Base-by-base conservation (phyloP, 1,284 basidiomycete species). In the Mycena citricolor region DNA sequence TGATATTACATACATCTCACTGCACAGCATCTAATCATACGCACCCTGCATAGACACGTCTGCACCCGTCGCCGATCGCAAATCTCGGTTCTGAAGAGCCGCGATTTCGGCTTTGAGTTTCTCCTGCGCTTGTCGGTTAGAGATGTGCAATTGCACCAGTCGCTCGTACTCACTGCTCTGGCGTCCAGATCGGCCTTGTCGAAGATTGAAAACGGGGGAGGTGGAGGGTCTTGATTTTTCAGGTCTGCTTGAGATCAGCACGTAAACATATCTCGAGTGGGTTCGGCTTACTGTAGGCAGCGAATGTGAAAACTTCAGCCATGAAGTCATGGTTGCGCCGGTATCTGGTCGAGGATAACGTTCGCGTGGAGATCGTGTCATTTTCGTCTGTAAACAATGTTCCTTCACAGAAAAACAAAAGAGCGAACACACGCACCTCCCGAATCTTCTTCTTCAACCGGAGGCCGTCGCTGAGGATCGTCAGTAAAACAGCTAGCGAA, bases 301-400 rank as follows among this genome's bases (percentile, higher is more conserved):
- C 85, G 50, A 75, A 71, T 56, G 70, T 73, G 61, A 90, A 90
- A 1, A 90, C 81, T 35, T 86, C 83, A 56, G 84, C 83, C 84
- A 90, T 88, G 52, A 82, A 69, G 39, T 89, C 87, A 54, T 90
- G 86, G 57, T 90, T 90, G 8, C 87, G 75, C 51, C 74, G 76
- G 58, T 88, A 90, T 26, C 88, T 72, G 10, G 80, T 76, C 23
- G 83, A 57, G 3, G 87, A 83, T 8, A 90, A 68, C 2, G 84
- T 77, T 23, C 85, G 74, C 2, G 83, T 79, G 2, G 87, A 83
- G 47, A 90, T 80, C 44, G 72, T 68, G 42, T 89, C 84, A 13
- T 74, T 66, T 52, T 89, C 87, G 54, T 90, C 86, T 80, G 45
- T 16, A 22, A 37, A 31, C 25, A 26, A 17, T 21, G 26, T 47